Evolutionary conservation across 2,329 filamentous ascomycete genomes (phyloP), one percentile per base, ranked within the genome.

Genomic region (Mycogone perniciosa): DNA sequence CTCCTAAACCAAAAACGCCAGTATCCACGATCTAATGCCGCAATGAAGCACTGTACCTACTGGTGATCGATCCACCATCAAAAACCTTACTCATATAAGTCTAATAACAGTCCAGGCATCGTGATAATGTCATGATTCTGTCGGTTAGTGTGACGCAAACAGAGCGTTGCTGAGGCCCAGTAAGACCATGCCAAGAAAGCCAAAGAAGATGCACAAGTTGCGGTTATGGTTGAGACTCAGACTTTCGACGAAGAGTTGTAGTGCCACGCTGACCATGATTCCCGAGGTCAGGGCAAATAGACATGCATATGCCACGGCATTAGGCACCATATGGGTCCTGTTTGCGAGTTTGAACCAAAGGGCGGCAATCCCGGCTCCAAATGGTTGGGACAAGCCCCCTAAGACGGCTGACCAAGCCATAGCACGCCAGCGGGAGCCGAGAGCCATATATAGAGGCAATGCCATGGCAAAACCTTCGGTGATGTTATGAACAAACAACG

Each of bases 401-500:
- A 99, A 75, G 0, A 96, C 66, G 7, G 87, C 85, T 4, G 88
- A 85, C 84, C 89, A 95, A 53, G 87, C 69, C 72, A 97, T 93
- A 13, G 93, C 92, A 60, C 84, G 86, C 64, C 81, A 73, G 42
- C 90, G 85, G 52, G 84, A 92, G 55, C 85, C 80, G 31, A 96
- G 80, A 1, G 93, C 93, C 62, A 99, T 87, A 68, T 95, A 99
- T 0, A 99, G 76, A 0, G 93, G 93, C 1, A 99, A 73, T 0
- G 90, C 89, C 79, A 99, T 86, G 55, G 91, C 89, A 65, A 97
- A 97, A 2, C 93, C 93, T 71, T 99, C 93, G 30, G 89, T 91
- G 62, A 99, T 95, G 71, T 97, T 99, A 76, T 99, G 93, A 53
- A 99, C 92, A 64, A 96, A 96, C 6, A 99, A 79, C 0, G 93